These are phyloP conservation scores for Tuber umbilicatum DNA, from an alignment of 495 filamentous ascomycete genomes.

Conservation along the genomic window DNA sequence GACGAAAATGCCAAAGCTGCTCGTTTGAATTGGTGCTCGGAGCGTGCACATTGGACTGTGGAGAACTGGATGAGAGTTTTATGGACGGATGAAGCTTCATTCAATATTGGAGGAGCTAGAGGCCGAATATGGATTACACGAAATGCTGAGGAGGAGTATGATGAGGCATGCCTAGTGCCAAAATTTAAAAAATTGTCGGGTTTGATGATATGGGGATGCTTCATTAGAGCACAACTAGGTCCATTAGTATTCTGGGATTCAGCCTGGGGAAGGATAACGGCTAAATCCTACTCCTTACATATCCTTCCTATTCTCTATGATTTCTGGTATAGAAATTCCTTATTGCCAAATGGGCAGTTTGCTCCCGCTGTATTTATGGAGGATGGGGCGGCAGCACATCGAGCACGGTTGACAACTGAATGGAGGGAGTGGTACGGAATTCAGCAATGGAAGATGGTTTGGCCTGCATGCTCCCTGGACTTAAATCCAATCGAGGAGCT, in stretches of 20 bases:
- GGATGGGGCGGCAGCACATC: background rate
- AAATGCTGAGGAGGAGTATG: constrained; percentile 3
- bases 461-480: constrained; percentile 18
- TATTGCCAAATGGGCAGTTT: background rate
- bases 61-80: background rate
- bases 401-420: background rate
- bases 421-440: constrained; percentile 1
- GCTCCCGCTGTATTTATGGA: constrained; percentile 10
- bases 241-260: constrained; percentile 10
- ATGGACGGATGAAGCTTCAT: constrained; percentile 16
- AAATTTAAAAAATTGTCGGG: constrained; percentile 6
- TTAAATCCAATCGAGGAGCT: constrained; percentile 23
- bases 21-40: too few relatives aligned
- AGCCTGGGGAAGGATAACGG: constrained; percentile 6
- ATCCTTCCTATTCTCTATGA: constrained; percentile 14
- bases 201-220: constrained; percentile 3
- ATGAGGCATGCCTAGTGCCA: constrained; percentile 8
- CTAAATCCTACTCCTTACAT: constrained; percentile 8
- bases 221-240: background rate
- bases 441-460: background rate
- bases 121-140: constrained; percentile 8
- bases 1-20: too few relatives aligned
- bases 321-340: constrained; percentile 13
- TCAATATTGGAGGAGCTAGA: background rate
- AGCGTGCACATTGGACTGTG: too few relatives aligned